Evolutionary conservation across 305 asterid species (phyloP).

Genomic region (Plantago coronopus): DNA sequence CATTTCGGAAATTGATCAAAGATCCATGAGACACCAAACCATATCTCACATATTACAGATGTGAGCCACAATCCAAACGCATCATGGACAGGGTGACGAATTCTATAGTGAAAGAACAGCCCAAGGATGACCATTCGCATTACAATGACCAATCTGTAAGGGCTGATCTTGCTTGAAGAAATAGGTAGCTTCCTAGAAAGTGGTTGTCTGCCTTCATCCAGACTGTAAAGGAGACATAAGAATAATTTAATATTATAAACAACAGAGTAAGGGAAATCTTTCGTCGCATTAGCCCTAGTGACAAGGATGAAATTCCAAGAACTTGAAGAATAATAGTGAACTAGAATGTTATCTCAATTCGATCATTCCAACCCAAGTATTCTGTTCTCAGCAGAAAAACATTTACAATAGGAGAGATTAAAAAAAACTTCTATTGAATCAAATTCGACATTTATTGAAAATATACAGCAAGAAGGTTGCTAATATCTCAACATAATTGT

Average conservation of each 20-base stretch:
- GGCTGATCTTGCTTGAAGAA: conserved; percentile 67
- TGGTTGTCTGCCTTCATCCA: conserved; percentile 82
- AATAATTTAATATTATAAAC: neutral
- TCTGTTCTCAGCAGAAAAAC: no score
- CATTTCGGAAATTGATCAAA: conserved; percentile 77
- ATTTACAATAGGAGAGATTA: no score
- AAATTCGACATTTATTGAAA: no score
- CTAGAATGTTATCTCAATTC: neutral
- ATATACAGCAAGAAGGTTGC: no score
- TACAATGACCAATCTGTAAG: conserved; percentile 61
- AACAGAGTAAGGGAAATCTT: neutral
- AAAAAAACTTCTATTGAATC: no score
- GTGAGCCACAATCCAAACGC: conserved; percentile 74
- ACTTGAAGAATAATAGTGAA: neutral
- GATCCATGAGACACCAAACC: conserved; percentile 81
- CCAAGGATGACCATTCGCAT: conserved; percentile 59
- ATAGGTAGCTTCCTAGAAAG: conserved; percentile 71
- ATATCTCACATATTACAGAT: conserved; percentile 72
- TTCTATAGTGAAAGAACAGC: conserved; percentile 65
- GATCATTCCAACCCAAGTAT: neutral
- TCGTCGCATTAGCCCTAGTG: neutral
- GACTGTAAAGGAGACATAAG: conserved; percentile 32
- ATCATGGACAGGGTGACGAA: conserved; percentile 61
- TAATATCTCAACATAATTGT: no score
- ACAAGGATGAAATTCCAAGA: neutral